A percentile compares a stretch with the other conserved stretches of the same genome.
Evolutionary conservation across 257 asterid species (phyloP).

Genomic region (Capsicum pubescens): DNA sequence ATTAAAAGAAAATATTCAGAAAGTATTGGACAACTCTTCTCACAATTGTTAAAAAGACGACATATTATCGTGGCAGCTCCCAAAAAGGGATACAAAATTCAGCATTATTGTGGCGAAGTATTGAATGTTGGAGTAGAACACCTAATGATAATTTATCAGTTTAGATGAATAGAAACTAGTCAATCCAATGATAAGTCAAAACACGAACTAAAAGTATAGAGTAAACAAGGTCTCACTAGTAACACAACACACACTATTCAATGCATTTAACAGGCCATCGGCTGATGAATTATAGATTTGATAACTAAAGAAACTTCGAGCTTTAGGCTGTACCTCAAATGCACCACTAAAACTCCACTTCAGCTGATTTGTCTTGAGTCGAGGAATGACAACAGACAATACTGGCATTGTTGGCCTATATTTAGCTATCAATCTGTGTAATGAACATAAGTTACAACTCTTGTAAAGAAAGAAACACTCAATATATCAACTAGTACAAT

Average conservation of each 20-base stretch:
- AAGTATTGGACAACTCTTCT: background rate
- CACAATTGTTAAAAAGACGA: background rate
- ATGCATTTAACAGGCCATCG: background rate
- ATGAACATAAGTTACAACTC: constrained; percentile 24
- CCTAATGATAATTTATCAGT: background rate
- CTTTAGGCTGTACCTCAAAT: constrained; percentile 63
- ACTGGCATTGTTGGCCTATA: constrained; percentile 98
- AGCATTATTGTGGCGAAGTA: background rate
- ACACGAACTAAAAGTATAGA: background rate
- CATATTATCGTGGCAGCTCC: background rate
- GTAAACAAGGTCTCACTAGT: background rate
- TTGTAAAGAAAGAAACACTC: background rate
- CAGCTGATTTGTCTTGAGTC: constrained; percentile 90
- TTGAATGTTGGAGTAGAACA: background rate
- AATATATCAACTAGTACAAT: background rate
- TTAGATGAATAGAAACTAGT: background rate
- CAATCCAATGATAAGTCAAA: background rate
- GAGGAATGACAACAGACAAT: constrained; percentile 86
- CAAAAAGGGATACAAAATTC: background rate
- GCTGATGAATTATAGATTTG: background rate
- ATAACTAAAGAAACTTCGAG: background rate
- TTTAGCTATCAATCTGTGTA: constrained; percentile 78
- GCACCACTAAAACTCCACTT: constrained; percentile 92
- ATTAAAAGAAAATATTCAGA: background rate
- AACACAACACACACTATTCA: background rate